Base-by-base conservation (phyloP, 2,329 filamentous ascomycete species). In the Ceratocystis diversiconidia region DNA sequence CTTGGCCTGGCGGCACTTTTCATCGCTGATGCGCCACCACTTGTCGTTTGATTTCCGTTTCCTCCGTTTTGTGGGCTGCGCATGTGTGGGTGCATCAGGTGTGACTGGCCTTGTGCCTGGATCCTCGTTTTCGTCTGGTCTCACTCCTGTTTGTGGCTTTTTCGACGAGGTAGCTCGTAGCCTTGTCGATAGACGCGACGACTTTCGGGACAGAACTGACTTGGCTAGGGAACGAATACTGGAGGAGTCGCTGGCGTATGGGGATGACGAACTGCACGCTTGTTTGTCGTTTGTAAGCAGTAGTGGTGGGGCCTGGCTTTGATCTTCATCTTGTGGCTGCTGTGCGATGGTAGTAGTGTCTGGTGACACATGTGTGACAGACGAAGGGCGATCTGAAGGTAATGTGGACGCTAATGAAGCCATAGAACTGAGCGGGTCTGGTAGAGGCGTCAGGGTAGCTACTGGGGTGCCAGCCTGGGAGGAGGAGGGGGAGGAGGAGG, bases 11-110 rank as follows among this genome's bases (percentile, higher is more conserved):
- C 92, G 94, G 71, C 97, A 85, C 75, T 95, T 96, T 70, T 99
- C 94, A 73, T 99, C 94, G 69, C 92, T 96, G 70, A 99, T 95
- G 44, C 94, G 85, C 94, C 94, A 99, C 94, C 94, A 99, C 69
- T 75, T 85, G 72, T 95, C 87, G 72, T 83, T 85, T 68, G 82
- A 84, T 70, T 83, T 85, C 6, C 62, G 62, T 19, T 50, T 36
- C 46, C 61, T 62, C n/a, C 59, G 57, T 28, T 43, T 48, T 25
- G 5, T 30, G 28, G 52, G 15, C n/a, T 36, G 5, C 4, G 25
- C 25, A 30, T 30, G 36, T 41, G 36, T 41, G 36, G 36, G 10
- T 41, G 10, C 10, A 41, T 41, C 36, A 41, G 12, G 10, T 41
- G 36, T 17, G 7, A 2, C 32, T 10, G 25, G 48, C 4, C 17